Conservation (phyloP, 164 flowering plant genomes). For the Echeveria elegans region DNA sequence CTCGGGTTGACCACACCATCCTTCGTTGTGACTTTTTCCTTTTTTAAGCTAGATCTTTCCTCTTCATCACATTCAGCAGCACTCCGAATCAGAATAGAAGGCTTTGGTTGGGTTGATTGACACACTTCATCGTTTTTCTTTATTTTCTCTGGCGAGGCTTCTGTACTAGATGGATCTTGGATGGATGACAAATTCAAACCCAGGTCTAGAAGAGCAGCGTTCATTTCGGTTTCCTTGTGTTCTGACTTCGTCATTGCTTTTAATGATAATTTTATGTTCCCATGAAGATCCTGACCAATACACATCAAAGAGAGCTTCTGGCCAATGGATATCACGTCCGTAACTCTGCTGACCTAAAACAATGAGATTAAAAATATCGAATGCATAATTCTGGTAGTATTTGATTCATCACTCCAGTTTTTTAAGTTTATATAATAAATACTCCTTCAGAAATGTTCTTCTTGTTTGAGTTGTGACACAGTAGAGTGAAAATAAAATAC, state of each 20-base stretch:
- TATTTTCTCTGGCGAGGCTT: slow-evolving; percentile 17
- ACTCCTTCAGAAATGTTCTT: too few species aligned
- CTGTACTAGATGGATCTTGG: slow-evolving; percentile 16
- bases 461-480: too few species aligned
- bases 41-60: slow-evolving; percentile 29
- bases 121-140: slow-evolving; percentile 14
- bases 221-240: slow-evolving; percentile 13
- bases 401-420: too few species aligned
- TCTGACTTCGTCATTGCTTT: slow-evolving; percentile 48
- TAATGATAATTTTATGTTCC: slow-evolving; percentile 79
- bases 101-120: slow-evolving; percentile 20
- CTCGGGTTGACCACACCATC: slow-evolving; percentile 25
- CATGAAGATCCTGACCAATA: slow-evolving; percentile 87
- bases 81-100: slow-evolving; percentile 69
- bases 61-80: slow-evolving; percentile 81
- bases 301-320: slow-evolving; percentile 75
- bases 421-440: too few species aligned
- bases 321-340: slow-evolving; percentile 81
- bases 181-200: slow-evolving; percentile 28
- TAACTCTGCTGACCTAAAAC: slow-evolving; percentile 62
- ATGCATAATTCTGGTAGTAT: not conserved
- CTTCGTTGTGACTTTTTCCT: slow-evolving; percentile 14
- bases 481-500: too few species aligned
- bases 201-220: slow-evolving; percentile 14
- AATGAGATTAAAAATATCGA: not conserved